Base-by-base conservation (phyloP, 164 flowering plant genomes). In the Piper longum region DNA sequence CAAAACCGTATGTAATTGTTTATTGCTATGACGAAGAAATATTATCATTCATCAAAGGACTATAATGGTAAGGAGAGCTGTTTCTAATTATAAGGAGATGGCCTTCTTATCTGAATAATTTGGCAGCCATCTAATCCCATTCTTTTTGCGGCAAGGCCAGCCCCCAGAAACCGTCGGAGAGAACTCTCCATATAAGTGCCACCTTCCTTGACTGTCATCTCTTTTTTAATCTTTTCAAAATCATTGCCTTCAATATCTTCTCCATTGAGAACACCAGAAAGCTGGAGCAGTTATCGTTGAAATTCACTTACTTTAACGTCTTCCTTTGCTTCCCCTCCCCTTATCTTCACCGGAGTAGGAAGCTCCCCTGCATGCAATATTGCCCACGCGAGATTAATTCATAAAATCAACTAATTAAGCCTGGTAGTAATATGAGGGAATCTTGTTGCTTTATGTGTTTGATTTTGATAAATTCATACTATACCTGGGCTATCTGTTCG, bases 401-500 rank as follows among this genome's bases (percentile, higher is more conserved):
- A 48, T 48, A 48, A 48, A 48, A 12, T 9, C 12, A 48, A 2
- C 3, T 2, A 8, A 8, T 48, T 48, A 9, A 26, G 36, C 11
- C 48, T 44, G 6, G 11, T 9, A 44, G 6, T 44, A 5, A 44
- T 44, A 44, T 5, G 14, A 9, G 52, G 7, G 3, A 12, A 3
- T 48, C 8, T 8, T 48, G 3, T 12, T 14, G 14, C 9, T 8
- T 14, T 8, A 48, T 9, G 11, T 14, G 14, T 8, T 26, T 26
- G 36, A 26, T 26, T 9, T 44, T 44, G 7, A 48, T 13, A 1
- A 48, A 48, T 48, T 12, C 9, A 2, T 9, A 12, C 17, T 4
- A 19, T 56, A 79, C 91, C 83, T 59, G 95, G 96, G 67, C 95
- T 87, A 72, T 89, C 96, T 7, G 87, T 84, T 78, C 96, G 74